Evolutionary conservation across 305 asterid genomes (phyloP), one percentile per base, ranked within the genome.

Genomic region (Salvia sclarea): DNA sequence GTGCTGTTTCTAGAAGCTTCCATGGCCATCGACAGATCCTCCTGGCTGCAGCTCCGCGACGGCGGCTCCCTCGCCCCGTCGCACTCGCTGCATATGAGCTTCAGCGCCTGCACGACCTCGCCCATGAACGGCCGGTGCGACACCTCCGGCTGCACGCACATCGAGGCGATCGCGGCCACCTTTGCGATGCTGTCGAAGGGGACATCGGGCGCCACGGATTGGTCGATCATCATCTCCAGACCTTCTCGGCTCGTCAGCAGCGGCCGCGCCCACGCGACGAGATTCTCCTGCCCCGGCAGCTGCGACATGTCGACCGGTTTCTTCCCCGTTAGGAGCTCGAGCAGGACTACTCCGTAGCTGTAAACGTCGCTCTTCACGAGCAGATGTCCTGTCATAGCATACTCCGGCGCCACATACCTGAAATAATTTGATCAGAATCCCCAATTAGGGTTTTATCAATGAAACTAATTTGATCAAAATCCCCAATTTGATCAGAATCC

Each of bases 371-470:
- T 91, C 75, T 95, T 91, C 31, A 95, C 97, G 2, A 95, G 94
- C 54, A 95, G 98, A 82, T 95, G 99, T 22, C 99, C 98, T 0
- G 99, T 95, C 99, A 95, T 91, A 69, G 99, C 98, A 54, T 95
- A 95, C 83, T 95, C 99, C 12, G 99, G 99, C 68, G 98, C 98
- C 64, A 95, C 95, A 24, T 91, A 94, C 84, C 97, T 90, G 80
- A 70, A 17, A 67, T 10, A 25, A 4, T 25, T 25, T 25, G 4
- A 4, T 25, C 30, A 25, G 4, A 25, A 25, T 2, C 4, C 2
- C 4, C 2, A 2, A 25, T 25, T 4, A 2, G 30, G 30, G 4
- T 25, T 2, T 4, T 4, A 2, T 2, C 4, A 4, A 2, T 4
- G 2, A 25, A 2, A 25, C 30, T n/a, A n/a, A n/a, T n/a, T n/a